phyloP scores from a whole-genome alignment of 2,329 filamentous ascomycete species.

The Microcyclospora pomicola region DNA sequence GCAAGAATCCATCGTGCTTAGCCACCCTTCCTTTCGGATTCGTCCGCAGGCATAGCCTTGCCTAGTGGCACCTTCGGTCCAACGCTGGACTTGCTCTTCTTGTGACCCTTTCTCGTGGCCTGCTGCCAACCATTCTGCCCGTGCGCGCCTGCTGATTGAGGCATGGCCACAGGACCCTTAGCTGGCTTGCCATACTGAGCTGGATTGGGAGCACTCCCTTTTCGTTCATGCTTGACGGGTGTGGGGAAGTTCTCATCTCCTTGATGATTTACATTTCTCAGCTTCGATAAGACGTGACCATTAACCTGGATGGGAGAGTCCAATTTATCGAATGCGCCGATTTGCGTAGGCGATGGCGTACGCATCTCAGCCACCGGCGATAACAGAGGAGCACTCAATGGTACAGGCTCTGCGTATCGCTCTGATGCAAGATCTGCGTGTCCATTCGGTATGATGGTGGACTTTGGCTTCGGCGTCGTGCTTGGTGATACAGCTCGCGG shows the following conservation, averaged over 20 bases:
- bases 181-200: conserved; percentile 3
- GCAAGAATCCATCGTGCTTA: conserved; percentile 2
- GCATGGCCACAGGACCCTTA: conserved; percentile 1
- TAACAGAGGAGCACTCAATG: conserved; percentile 30
- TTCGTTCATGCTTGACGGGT: conserved; percentile 10
- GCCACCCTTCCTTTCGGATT: conserved; percentile 34
- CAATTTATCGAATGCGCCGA: conserved; percentile 38
- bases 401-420: background rate
- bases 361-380: conserved; percentile 62
- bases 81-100: conserved; percentile 21
- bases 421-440: background rate
- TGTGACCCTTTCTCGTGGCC: conserved; percentile 19
- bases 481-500: background rate
- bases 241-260: conserved; percentile 9
- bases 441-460: background rate
- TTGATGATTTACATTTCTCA: background rate
- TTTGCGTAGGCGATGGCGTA: conserved; percentile 54
- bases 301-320: conserved; percentile 7
- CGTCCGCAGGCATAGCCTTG: conserved; percentile 30
- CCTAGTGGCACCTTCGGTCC: conserved; percentile 9
- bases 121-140: conserved; percentile 17
- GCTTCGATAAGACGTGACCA: no score
- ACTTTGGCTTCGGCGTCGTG: background rate
- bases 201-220: conserved; percentile 11
- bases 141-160: conserved; percentile 1